Conservation (phyloP, 352 stramenopile species). For the Globisporangium paddicum region DNA sequence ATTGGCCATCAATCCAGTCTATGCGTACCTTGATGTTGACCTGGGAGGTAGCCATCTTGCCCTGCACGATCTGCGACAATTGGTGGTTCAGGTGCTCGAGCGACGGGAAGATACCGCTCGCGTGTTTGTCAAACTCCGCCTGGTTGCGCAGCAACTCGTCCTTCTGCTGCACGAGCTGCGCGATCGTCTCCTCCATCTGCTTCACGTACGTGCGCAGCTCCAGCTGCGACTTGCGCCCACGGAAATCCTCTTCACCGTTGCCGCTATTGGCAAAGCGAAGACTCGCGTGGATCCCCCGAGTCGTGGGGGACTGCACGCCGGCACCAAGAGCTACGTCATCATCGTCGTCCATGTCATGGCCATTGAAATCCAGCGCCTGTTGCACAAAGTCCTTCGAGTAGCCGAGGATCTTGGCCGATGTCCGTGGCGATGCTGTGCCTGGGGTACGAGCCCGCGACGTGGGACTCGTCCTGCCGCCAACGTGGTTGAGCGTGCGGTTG, state of each 20-base stretch:
- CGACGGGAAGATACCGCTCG: slow-evolving; percentile 78
- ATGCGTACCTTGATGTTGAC: slow-evolving; percentile 35
- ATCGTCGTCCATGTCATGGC: slow-evolving; percentile 39
- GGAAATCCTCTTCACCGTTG: slow-evolving; percentile 20
- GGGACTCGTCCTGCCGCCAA: slow-evolving; percentile 22
- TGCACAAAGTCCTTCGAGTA: slow-evolving; percentile 75
- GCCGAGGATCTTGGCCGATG: slow-evolving; percentile 54
- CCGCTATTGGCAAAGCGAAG: slow-evolving; percentile 13
- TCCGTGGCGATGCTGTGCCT: slow-evolving; percentile 31
- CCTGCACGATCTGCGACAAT: slow-evolving; percentile 72
- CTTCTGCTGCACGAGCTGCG: slow-evolving; percentile 72
- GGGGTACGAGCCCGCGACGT: slow-evolving; percentile 15
- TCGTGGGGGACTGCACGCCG: slow-evolving; percentile 8
- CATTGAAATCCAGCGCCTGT: slow-evolving; percentile 67
- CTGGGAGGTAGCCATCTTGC: slow-evolving; percentile 48
- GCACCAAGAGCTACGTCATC: slow-evolving; percentile 16
- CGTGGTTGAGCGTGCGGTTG: slow-evolving; percentile 19
- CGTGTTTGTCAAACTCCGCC: slow-evolving; percentile 77
- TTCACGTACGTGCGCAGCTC: slow-evolving; percentile 68
- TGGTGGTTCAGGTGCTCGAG: slow-evolving; percentile 77
- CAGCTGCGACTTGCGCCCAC: slow-evolving; percentile 27
- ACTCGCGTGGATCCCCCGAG: slow-evolving; percentile 7
- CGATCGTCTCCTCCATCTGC: slow-evolving; percentile 80
- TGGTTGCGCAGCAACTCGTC: slow-evolving; percentile 73
- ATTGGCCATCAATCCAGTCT: background rate